Conservation (phyloP, 139 green algal genomes). For the Coelastrella sp. region DNA sequence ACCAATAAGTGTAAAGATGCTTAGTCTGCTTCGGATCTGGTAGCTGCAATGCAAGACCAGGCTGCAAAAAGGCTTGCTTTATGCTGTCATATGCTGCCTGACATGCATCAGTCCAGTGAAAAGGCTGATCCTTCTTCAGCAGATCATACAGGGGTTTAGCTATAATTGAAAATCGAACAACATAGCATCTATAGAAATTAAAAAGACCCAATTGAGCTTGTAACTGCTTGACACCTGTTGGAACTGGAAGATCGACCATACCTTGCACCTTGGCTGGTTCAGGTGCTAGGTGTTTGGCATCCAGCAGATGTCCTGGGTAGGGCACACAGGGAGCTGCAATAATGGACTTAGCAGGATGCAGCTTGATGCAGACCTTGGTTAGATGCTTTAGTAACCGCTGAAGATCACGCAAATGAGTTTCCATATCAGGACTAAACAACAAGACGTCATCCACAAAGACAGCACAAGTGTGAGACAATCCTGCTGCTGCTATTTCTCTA, state of each 20-base stretch:
- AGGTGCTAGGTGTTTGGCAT: no score
- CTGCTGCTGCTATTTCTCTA: conserved; percentile 5
- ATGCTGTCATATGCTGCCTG: conserved; percentile 11
- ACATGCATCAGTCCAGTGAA: conserved; percentile 17
- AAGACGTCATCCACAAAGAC: conserved; percentile 53
- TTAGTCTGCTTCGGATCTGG: background rate
- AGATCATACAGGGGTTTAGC: conserved; percentile 46
- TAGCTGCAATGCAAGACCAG: background rate
- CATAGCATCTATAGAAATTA: conserved; percentile 53
- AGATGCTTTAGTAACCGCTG: conserved; percentile 34
- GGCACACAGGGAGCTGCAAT: conserved; percentile 17
- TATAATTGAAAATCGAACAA: conserved; percentile 41
- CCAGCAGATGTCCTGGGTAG: no score
- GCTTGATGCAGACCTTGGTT: background rate
- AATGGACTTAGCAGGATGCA: conserved; percentile 47
- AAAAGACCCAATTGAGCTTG: conserved; percentile 46
- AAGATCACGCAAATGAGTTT: conserved; percentile 45
- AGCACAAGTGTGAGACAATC: background rate
- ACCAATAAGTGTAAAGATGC: conserved; percentile 45
- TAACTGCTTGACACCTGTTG: conserved; percentile 53
- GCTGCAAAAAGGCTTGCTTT: conserved; percentile 10
- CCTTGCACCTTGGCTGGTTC: no score
- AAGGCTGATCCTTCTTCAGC: conserved; percentile 32
- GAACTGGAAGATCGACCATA: no score
- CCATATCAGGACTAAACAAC: background rate